These are phyloP conservation scores for Pseudonitzschia multiseries DNA, from an alignment of 108 stramenopile genomes.

Conservation along the genomic window DNA sequence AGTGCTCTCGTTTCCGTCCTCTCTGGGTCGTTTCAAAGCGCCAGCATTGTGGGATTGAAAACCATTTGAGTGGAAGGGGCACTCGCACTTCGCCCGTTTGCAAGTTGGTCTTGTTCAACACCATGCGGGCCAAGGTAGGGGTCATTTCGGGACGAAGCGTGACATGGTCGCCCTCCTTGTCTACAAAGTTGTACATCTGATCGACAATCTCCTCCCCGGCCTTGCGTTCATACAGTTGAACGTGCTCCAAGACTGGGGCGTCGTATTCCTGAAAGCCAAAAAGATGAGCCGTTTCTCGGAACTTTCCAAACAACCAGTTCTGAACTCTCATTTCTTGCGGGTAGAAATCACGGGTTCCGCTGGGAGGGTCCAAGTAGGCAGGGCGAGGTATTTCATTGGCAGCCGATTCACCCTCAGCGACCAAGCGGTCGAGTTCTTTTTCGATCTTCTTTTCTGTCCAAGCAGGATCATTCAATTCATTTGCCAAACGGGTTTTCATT, in stretches of 20 bases:
- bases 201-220: conserved; percentile 96
- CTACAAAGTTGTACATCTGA: conserved; percentile 95
- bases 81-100: conserved; percentile 71
- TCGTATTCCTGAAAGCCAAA: conserved; percentile 97
- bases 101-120: conserved; percentile 82
- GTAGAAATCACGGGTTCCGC: conserved; percentile 96
- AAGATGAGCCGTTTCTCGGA: conserved; percentile 68
- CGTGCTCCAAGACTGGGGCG: conserved; percentile 92
- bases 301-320: conserved; percentile 90
- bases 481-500: conserved; percentile 38
- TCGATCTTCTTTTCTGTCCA: conserved; percentile 56
- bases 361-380: conserved; percentile 64
- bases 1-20: conserved; percentile 95
- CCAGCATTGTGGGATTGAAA: conserved; percentile 94
- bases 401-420: conserved; percentile 30
- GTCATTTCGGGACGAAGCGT: conserved; percentile 96
- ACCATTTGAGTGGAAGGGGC: conserved; percentile 93
- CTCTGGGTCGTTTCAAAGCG: conserved; percentile 96
- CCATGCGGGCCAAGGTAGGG: conserved; percentile 94
- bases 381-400: conserved; percentile 16
- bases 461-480: conserved; percentile 35
- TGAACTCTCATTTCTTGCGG: conserved; percentile 88
- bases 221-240: conserved; percentile 91
- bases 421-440: conserved; percentile 49
- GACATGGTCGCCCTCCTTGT: conserved; percentile 85